Percentiles rank a stretch among this genome's conserved stretches.
Evolutionary conservation across 495 filamentous ascomycete species (phyloP).

Genomic region (Penicillium mononematosum): DNA sequence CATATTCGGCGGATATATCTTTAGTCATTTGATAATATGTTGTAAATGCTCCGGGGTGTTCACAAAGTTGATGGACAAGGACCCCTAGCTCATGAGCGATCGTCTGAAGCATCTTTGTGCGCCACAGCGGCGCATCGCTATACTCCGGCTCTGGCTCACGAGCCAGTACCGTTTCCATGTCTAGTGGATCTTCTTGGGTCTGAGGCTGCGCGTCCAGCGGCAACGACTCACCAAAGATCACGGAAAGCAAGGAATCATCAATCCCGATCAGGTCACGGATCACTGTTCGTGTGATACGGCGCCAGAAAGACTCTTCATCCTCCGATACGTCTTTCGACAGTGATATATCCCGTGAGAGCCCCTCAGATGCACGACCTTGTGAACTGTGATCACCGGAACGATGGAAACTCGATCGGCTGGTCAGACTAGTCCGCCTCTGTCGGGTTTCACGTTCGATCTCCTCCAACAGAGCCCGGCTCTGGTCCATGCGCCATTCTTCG

Average conservation of each 20-base stretch:
- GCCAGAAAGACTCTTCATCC: slow-evolving; percentile 68
- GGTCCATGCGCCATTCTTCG: slow-evolving; percentile 88
- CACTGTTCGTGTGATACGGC: slow-evolving; percentile 76
- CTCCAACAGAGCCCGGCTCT: slow-evolving; percentile 78
- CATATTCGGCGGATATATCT: slow-evolving; percentile 48
- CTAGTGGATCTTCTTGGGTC: slow-evolving; percentile 12
- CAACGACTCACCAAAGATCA: slow-evolving; percentile 84
- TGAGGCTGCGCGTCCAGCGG: slow-evolving; percentile 34
- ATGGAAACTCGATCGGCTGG: slow-evolving; percentile 33
- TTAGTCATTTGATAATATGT: slow-evolving; percentile 58
- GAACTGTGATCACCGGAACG: slow-evolving; percentile 24
- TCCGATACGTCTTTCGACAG: slow-evolving; percentile 23
- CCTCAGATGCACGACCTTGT: slow-evolving; percentile 23
- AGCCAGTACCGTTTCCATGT: slow-evolving; percentile 38
- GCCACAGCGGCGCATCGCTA: slow-evolving; percentile 60
- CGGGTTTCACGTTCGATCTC: slow-evolving; percentile 86
- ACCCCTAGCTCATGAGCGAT: slow-evolving; percentile 84
- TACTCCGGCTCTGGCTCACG: slow-evolving; percentile 36
- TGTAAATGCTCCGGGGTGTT: slow-evolving; percentile 78
- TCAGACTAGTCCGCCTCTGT: slow-evolving; percentile 47
- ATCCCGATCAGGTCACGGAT: slow-evolving; percentile 89
- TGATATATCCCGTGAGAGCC: slow-evolving; percentile 20
- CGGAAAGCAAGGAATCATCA: slow-evolving; percentile 76
- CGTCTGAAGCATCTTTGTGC: slow-evolving; percentile 73
- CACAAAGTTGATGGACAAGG: slow-evolving; percentile 77